Evolutionary conservation across 495 filamentous ascomycete species (phyloP).

Genomic region (Penicillium ucsense): DNA sequence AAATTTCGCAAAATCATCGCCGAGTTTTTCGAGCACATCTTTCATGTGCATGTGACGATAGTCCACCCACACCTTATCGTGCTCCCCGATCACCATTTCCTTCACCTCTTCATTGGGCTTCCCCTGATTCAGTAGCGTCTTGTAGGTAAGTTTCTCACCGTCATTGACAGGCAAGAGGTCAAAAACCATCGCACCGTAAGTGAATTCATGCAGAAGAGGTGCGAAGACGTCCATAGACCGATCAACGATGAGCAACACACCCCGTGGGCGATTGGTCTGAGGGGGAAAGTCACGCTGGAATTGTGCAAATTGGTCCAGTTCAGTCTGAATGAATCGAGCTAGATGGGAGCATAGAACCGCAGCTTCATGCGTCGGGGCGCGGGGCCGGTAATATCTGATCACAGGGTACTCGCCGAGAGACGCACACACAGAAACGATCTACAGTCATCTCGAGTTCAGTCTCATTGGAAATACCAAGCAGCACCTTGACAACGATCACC

Average conservation of each 20-base stretch:
- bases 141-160: slow-evolving; percentile 77
- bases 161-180: slow-evolving; percentile 84
- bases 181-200: slow-evolving; percentile 96
- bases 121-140: slow-evolving; percentile 66
- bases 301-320: slow-evolving; percentile 77
- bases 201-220: slow-evolving; percentile 89
- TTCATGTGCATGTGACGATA: slow-evolving; percentile 96
- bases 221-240: slow-evolving; percentile 84
- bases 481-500: not conserved
- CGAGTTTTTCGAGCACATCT: slow-evolving; percentile 88
- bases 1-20: slow-evolving; percentile 86
- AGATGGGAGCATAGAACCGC: slow-evolving; percentile 76
- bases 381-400: slow-evolving; percentile 79
- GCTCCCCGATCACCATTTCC: slow-evolving; percentile 81
- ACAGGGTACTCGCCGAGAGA: slow-evolving; percentile 80
- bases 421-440: slow-evolving; percentile 80
- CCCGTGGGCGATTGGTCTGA: slow-evolving; percentile 66
- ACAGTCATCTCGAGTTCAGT: slow-evolving; percentile 15
- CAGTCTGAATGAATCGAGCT: slow-evolving; percentile 84
- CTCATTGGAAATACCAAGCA: not conserved
- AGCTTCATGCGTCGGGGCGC: slow-evolving; percentile 71
- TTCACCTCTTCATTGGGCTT: slow-evolving; percentile 58
- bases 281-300: slow-evolving; percentile 78
- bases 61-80: slow-evolving; percentile 86
- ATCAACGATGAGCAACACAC: slow-evolving; percentile 78